phyloP scores from a whole-genome alignment of 2,329 filamentous ascomycete species.

The Paraphoma chrysanthemicola region DNA sequence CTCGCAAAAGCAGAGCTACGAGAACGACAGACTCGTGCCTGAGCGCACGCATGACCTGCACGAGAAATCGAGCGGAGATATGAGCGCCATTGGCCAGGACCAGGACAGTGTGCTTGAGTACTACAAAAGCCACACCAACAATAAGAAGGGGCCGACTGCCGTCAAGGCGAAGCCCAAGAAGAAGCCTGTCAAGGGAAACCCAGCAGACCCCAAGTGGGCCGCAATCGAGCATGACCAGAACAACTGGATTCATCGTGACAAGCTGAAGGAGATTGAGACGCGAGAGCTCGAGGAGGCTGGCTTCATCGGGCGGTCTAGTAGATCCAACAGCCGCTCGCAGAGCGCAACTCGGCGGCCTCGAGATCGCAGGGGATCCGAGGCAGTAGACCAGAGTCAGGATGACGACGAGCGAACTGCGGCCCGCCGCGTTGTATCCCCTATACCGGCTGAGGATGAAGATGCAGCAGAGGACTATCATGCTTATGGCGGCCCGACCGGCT shows the following conservation, averaged over 20 bases:
- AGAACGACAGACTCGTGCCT: conserved; percentile 39
- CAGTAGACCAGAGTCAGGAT: conserved; percentile 26
- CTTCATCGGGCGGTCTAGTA: conserved; percentile 59
- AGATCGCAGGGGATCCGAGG: conserved; percentile 42
- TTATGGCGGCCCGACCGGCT: conserved; percentile 75
- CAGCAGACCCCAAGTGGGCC: conserved; percentile 25
- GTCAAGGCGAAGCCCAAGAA: conserved; percentile 36
- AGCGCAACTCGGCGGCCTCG: conserved; percentile 34
- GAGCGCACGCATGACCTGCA: conserved; percentile 45
- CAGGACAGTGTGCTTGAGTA: conserved; percentile 58
- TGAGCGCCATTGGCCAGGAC: conserved; percentile 51
- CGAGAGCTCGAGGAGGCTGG: conserved; percentile 81
- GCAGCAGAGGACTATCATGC: conserved; percentile 30
- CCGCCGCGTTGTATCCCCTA: conserved; percentile 43
- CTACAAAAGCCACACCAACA: conserved; percentile 42
- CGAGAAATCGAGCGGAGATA: conserved; percentile 51
- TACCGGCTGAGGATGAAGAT: conserved; percentile 55
- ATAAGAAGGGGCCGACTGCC: conserved; percentile 18
- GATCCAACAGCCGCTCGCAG: conserved; percentile 48
- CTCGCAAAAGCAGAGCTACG: conserved; percentile 33
- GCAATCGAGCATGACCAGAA: conserved; percentile 61
- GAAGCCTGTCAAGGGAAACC: conserved; percentile 27
- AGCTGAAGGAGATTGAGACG: conserved; percentile 81
- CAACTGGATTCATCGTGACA: conserved; percentile 87
- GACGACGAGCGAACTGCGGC: conserved; percentile 39